phyloP scores from a whole-genome alignment of 495 filamentous ascomycete genomes.

The Xylaria palmicola region DNA sequence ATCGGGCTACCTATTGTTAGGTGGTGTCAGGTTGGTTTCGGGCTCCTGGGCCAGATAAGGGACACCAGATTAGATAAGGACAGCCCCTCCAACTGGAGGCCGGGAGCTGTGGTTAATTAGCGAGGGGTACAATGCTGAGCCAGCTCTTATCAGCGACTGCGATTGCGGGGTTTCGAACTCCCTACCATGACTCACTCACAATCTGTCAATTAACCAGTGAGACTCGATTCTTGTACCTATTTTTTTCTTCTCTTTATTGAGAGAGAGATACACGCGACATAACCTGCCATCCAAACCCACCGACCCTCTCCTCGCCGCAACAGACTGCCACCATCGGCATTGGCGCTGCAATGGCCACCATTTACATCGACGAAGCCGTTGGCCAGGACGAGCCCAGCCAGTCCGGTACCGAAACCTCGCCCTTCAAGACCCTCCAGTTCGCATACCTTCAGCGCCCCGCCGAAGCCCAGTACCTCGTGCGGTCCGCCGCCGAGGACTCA shows the following conservation, averaged over 20 bases:
- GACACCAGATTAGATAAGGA: background rate
- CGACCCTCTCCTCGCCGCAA: background rate
- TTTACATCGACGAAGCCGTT: conserved; percentile 77
- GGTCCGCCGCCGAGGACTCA: conserved; percentile 64
- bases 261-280: too few relatives aligned
- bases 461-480: conserved; percentile 61
- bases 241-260: background rate
- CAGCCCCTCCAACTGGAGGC: background rate
- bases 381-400: conserved; percentile 63
- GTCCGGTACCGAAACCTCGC: conserved; percentile 62
- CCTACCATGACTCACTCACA: conserved; percentile 6
- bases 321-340: background rate
- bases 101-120: background rate
- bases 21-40: too few relatives aligned
- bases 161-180: conserved; percentile 9
- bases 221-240: background rate
- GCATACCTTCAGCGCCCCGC: conserved; percentile 70
- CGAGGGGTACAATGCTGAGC: background rate
- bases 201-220: background rate
- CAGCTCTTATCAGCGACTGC: background rate
- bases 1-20: too few relatives aligned
- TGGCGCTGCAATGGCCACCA: conserved; percentile 37
- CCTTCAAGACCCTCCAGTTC: conserved; percentile 76
- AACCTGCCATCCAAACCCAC: background rate
- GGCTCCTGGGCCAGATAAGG: too few relatives aligned